Conservation (phyloP, 2,329 filamentous ascomycete genomes). For the Arthrobotrys megalospora region DNA sequence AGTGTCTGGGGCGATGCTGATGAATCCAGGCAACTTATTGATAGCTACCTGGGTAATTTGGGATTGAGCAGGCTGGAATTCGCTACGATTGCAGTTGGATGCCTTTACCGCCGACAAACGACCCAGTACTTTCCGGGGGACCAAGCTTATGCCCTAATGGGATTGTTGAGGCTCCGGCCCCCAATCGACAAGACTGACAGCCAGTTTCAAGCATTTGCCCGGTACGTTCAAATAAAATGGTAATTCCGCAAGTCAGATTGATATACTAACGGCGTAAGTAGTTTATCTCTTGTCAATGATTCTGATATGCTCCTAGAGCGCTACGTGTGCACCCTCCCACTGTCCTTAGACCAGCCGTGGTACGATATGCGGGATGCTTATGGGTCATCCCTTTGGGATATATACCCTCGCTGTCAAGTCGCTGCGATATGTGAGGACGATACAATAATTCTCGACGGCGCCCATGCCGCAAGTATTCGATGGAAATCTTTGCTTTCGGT, state of each 20-base stretch:
- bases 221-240: background rate
- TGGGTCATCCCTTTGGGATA: constrained; percentile 66
- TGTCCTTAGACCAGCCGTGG: constrained; percentile 64
- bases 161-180: constrained; percentile 66
- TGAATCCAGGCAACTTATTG: constrained; percentile 63
- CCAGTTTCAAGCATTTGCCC: constrained; percentile 66
- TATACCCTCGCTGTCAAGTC: constrained; percentile 66
- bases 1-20: constrained; percentile 62
- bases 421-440: constrained; percentile 66
- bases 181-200: constrained; percentile 66
- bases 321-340: constrained; percentile 50
- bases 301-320: constrained; percentile 66
- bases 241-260: background rate
- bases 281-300: constrained; percentile 67
- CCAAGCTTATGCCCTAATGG: constrained; percentile 67
- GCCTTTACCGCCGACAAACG: constrained; percentile 62
- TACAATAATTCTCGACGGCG: constrained; percentile 66
- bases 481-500: constrained; percentile 66
- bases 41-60: constrained; percentile 67
- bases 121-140: constrained; percentile 61
- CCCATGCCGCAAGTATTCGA: constrained; percentile 65
- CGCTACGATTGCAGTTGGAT: constrained; percentile 65
- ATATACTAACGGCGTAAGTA: background rate
- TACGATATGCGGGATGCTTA: constrained; percentile 66
- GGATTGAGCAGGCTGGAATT: constrained; percentile 66